Percentiles rank a stretch among this genome's conserved stretches.
Evolutionary conservation across 2,329 filamentous ascomycete species (phyloP).

Genomic region (Hymenoscyphus linearis): DNA sequence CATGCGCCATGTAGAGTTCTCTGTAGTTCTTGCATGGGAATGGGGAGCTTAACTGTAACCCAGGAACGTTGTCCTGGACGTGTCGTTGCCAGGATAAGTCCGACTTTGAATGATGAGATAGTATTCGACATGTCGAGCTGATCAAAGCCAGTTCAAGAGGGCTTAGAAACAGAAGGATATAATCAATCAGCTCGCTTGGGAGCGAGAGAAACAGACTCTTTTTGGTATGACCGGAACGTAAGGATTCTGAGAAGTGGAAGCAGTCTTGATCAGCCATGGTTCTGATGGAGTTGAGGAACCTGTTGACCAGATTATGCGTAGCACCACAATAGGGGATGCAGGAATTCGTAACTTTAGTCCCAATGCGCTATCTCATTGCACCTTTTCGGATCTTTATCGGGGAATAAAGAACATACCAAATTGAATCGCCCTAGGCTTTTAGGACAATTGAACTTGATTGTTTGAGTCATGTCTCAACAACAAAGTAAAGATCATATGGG

Average conservation of each 20-base stretch:
- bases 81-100: constrained; percentile 69
- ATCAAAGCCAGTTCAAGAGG: constrained; percentile 57
- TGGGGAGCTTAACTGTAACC: constrained; percentile 45
- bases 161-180: constrained; percentile 63
- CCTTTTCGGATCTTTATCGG: background rate
- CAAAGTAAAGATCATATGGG: too few species aligned
- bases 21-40: constrained; percentile 60
- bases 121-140: constrained; percentile 54
- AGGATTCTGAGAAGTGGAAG: background rate
- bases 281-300: constrained; percentile 10
- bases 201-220: constrained; percentile 44
- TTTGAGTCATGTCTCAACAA: too few species aligned
- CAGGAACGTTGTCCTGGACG: constrained; percentile 63
- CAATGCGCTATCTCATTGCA: background rate
- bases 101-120: constrained; percentile 54
- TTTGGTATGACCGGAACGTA: background rate
- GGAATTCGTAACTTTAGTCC: background rate
- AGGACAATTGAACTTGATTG: too few species aligned
- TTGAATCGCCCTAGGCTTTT: too few species aligned
- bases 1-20: constrained; percentile 67
- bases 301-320: background rate
- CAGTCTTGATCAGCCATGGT: constrained; percentile 5
- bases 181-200: constrained; percentile 69
- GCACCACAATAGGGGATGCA: too few species aligned
- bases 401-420: too few species aligned